Base-by-base conservation (phyloP, 1,139 yeast species). In the Protomyces lactucae-debilis region DNA sequence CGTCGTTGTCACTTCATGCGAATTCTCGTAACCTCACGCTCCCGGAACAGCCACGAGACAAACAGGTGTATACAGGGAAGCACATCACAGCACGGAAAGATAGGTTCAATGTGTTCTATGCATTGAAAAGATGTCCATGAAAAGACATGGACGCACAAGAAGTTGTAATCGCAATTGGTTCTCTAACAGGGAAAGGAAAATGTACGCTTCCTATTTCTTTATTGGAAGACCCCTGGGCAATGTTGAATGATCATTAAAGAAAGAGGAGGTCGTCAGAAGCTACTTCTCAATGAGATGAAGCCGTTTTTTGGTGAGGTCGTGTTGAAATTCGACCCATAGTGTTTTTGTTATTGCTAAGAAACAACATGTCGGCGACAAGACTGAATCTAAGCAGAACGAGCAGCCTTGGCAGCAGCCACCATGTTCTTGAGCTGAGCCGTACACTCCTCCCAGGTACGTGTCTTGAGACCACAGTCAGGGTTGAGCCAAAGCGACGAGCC, bases 401-500 rank as follows among this genome's bases (percentile, higher is more conserved):
- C 63, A 32, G 56, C 84, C 85, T 92, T 91, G 76, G 99, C 98
- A 77, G 99, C 98, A 73, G 88, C 92, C 78, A 93, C 99, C 99
- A 93, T 93, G 83, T 93, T 89, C 78, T 95, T 87, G 81, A 93
- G 87, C 73, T 76, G 78, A 71, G 72, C 84, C 81, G 85, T 82
- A 74, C 90, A 88, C 83, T 89, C 96, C 71, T 87, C 87, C 96
- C 96, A 88, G 72, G 92, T 93, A 84, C 96, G 87, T 78, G 96
- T 89, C 88, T 75, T 78, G 78, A 72, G 72, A 86, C 99, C 99
- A 87, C 99, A 93, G 83, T 93, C 99, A 76, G 99, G 99, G 95
- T 93, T 93, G 76, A 93, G 95, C 98, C 98, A 93, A 86, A 93
- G 88, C 82, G 92, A 92, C 78, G 88, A 88, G 76, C 95, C 95